These are phyloP conservation scores for Peniophora sp. DNA, from an alignment of 1,284 basidiomycete genomes.

Conservation along the genomic window DNA sequence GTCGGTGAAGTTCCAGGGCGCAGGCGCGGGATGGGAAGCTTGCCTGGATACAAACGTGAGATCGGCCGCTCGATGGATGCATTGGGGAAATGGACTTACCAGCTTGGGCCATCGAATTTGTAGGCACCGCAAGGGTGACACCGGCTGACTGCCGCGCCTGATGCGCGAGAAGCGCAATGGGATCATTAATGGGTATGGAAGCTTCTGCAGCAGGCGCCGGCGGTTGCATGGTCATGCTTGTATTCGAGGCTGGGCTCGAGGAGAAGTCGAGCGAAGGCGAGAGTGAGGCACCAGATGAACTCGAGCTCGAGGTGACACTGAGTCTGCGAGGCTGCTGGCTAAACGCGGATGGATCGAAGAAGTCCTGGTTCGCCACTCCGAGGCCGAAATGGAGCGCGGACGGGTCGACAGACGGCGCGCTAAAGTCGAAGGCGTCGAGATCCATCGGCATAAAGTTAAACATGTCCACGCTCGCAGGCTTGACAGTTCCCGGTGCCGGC, in stretches of 20 bases:
- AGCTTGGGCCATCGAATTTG: constrained; percentile 20
- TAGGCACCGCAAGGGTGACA: constrained; percentile 53
- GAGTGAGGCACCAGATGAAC: constrained; percentile 42
- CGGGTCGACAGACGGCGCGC: constrained; percentile 49
- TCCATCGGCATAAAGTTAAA: constrained; percentile 34
- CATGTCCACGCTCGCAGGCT: constrained; percentile 28
- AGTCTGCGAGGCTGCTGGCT: constrained; percentile 24
- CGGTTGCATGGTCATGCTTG: constrained; percentile 1
- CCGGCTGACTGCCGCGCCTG: constrained; percentile 52
- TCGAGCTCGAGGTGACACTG: constrained; percentile 37
- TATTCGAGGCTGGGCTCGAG: constrained; percentile 14
- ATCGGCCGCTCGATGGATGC: constrained; percentile 12
- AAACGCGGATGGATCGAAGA: constrained; percentile 7
- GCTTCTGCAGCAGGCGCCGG: constrained; percentile 1
- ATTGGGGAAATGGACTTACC: constrained; percentile 8
- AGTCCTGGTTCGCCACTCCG: constrained; percentile 18
- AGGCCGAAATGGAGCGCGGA: constrained; percentile 47
- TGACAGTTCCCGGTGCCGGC: neutral
- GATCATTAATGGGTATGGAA: constrained; percentile 19
- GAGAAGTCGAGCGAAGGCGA: constrained; percentile 34
- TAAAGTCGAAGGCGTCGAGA: constrained; percentile 41
- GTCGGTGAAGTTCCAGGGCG: constrained; percentile 21
- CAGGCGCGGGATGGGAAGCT: constrained; percentile 26
- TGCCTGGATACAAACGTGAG: constrained; percentile 17
- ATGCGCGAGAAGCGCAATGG: constrained; percentile 46